These are phyloP conservation scores for Trametes cubensis DNA, from an alignment of 768 basidiomycete genomes.

Conservation along the genomic window DNA sequence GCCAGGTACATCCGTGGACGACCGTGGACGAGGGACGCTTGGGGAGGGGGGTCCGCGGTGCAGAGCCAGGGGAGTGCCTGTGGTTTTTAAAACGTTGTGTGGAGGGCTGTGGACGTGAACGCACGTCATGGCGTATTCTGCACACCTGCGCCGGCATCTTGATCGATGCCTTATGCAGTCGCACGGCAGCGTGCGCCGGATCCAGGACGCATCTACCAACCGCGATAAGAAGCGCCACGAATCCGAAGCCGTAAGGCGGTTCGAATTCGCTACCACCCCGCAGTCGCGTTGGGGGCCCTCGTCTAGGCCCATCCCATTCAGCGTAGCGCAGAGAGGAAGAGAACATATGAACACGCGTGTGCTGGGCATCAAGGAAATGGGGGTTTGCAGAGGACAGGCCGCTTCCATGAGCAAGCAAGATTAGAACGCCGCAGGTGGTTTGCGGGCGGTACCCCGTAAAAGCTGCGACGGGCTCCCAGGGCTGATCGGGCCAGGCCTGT, in stretches of 20 bases:
- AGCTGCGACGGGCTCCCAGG: constrained; percentile 13
- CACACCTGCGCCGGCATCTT: constrained; percentile 3
- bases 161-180: constrained; percentile 12
- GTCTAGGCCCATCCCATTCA: not conserved
- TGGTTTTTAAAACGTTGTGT: not conserved
- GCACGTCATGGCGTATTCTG: constrained; percentile 5
- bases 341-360: constrained; percentile 2
- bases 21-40: not conserved
- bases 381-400: not conserved
- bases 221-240: constrained; percentile 10
- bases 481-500: constrained; percentile 12
- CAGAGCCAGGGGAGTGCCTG: not conserved
- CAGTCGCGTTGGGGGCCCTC: constrained; percentile 1
- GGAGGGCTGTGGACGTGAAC: not conserved
- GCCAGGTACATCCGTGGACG: not conserved
- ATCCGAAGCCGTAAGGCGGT: not conserved
- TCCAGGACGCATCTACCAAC: constrained; percentile 4
- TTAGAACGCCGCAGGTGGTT: not conserved
- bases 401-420: constrained; percentile 14
- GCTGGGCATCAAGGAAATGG: not conserved
- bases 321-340: not conserved
- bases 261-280: constrained; percentile 1
- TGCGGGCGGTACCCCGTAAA: constrained; percentile 4
- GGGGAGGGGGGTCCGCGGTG: constrained; percentile 5
- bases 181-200: constrained; percentile 13